These are phyloP conservation scores for Leptographium wingfieldii DNA, from an alignment of 2,329 filamentous ascomycete species.

Conservation along the genomic window DNA sequence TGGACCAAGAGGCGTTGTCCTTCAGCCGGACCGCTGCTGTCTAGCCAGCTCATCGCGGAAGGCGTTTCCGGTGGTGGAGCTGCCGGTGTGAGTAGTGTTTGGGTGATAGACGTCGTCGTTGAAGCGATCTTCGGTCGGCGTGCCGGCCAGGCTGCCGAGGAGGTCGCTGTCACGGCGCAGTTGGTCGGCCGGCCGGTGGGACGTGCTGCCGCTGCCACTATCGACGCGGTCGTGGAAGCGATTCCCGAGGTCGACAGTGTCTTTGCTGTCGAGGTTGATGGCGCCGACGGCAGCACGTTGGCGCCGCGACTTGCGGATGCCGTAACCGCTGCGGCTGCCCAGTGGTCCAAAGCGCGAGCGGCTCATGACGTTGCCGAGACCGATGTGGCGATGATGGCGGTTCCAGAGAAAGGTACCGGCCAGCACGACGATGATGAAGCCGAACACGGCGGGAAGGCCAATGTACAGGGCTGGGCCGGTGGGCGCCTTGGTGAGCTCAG, in stretches of 20 bases:
- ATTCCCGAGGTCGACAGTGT: constrained; percentile 33
- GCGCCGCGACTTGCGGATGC: constrained; percentile 21
- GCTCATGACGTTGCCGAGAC: constrained; percentile 39
- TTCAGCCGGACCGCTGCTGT: neutral
- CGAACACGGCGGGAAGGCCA: constrained; percentile 38
- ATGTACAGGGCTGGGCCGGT: constrained; percentile 34
- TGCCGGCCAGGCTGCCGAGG: constrained; percentile 35
- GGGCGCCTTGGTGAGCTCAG: constrained; percentile 20
- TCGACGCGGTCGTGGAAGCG: constrained; percentile 17
- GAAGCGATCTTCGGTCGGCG: constrained; percentile 29
- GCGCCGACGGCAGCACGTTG: constrained; percentile 19
- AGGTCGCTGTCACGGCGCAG: constrained; percentile 32
- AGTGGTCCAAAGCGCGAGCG: constrained; percentile 15
- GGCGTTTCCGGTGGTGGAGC: constrained; percentile 21
- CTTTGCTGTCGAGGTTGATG: constrained; percentile 10
- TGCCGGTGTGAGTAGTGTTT: neutral
- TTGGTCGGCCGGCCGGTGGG: constrained; percentile 13
- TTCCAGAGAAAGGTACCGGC: constrained; percentile 46
- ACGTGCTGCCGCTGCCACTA: constrained; percentile 6
- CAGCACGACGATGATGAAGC: constrained; percentile 32
- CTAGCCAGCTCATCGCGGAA: constrained; percentile 41
- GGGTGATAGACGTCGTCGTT: constrained; percentile 17
- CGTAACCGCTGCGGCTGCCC: constrained; percentile 25
- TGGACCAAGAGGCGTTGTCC: too few relatives aligned
- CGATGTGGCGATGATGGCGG: constrained; percentile 34